phyloP scores from a whole-genome alignment of 306 rosid genomes.

The Glycine soja region DNA sequence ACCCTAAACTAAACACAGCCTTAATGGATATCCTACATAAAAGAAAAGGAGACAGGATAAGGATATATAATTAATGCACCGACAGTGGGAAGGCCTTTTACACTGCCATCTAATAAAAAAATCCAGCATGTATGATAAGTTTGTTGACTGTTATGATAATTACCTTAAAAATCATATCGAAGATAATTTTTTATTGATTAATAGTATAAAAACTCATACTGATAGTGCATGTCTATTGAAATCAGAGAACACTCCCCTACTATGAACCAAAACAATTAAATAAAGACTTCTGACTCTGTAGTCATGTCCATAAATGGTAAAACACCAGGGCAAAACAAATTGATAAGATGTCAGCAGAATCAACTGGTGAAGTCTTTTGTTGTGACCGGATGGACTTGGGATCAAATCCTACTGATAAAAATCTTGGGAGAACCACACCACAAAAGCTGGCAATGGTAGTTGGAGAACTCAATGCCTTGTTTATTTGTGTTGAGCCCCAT shows the following conservation, averaged over 20 bases:
- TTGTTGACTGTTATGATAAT: background rate
- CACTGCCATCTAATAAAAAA: background rate
- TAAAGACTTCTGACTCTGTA: conserved; percentile 17
- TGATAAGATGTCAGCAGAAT: conserved; percentile 30
- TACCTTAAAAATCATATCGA: background rate
- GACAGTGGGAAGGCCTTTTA: background rate
- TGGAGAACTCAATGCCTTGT: background rate
- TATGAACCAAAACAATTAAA: conserved; percentile 20
- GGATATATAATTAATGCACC: background rate
- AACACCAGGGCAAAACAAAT: conserved; percentile 15
- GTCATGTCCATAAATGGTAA: conserved; percentile 16
- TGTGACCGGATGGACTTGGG: background rate
- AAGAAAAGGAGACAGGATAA: background rate
- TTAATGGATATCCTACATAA: background rate
- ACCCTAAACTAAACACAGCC: too few species aligned
- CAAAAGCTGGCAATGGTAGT: background rate
- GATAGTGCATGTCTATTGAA: background rate
- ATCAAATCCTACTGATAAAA: background rate
- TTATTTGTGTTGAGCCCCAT: too few species aligned
- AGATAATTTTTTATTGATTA: background rate
- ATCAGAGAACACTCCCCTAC: background rate
- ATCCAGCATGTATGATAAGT: background rate
- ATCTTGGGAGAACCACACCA: background rate
- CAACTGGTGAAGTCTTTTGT: conserved; percentile 3
- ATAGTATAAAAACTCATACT: background rate